Base-by-base conservation (phyloP, 1,284 basidiomycete species). In the Sutorius eximius region DNA sequence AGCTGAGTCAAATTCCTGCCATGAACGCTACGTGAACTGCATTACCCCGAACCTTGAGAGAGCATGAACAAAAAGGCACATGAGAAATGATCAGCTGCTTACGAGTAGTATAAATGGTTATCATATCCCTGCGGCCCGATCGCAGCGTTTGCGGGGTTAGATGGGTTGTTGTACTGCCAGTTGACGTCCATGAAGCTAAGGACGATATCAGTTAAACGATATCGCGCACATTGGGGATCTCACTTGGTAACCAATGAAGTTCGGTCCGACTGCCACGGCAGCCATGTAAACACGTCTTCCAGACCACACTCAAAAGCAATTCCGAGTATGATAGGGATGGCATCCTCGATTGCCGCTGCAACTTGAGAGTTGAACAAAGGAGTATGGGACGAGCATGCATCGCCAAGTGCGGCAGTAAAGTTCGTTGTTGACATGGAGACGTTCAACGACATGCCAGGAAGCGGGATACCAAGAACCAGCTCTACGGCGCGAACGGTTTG, bases 71-170 rank as follows among this genome's bases (percentile, higher is more conserved):
- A 45, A 29, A 13, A 20, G 45, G 18, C 33, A 27, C 18, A 12
- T 10, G n/a, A 50, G 16, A 36, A 13, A 51, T 30, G 38, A 20
- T 38, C 13, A 27, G 30, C 3, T 4, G 68, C 81, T 63, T 61
- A 85, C 82, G 73, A 78, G 63, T 89, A 89, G 66, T 90, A 91
- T n/a, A 91, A 67, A 69, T 91, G 89, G 53, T 89, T 86, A 62
- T 91, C 89, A 59, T 90, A 91, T n/a, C 71, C 75, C 59, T 87
- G 84, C 16, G 87, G 84, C 1, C 89, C 89, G 34, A 79, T 77
- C 2, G 78, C 78, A 27, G 84, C 87, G 51, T 82, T 74, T 1
- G 83, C 82, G 11, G 89, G 89, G 64, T 91, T 91, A 2, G 86
- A 20, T 15, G 83, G 85, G 65, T 82, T 76, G 61, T 83, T 77